Evolutionary conservation across 169 alveolate species (phyloP), one percentile per base, ranked within the genome.

Genomic region (Plasmodium reichenowi): DNA sequence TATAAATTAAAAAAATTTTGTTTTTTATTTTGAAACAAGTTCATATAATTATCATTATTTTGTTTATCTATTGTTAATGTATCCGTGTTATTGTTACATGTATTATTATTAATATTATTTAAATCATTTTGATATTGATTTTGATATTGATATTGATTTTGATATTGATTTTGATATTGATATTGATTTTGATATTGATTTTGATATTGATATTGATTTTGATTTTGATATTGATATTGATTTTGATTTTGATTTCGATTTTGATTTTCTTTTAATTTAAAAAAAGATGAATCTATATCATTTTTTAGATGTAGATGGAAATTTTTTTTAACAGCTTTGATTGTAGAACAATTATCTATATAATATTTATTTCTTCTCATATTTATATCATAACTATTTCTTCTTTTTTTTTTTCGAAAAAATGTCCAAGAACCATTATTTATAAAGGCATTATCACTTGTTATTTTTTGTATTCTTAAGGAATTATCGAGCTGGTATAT

Each of bases 351-450:
- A 56, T 15, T 17, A 47, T 78, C 71, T 8, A 74, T 52, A 62
- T 43, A 74, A 66, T 74, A 74, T 47, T 50, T 74, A 66, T 74
- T 74, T 62, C 88, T 12, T 15, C 29, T 52, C 50, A 71, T 71
- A 63, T 71, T 71, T 71, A 71, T 43, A 2, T 47, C 10, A 17
- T 71, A 71, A 15, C 62, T 71, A 45, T 45, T 56, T 3, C 15
- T n/a, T 71, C 6, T 71, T 15, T 24, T 13, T n/a, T 68, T 17
- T 56, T 32, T 24, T 68, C 29, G 54, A 24, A 72, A 83, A 58
- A 83, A 83, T 26, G 52, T 54, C 91, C 91, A 83, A 0, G 83
- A 50, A n/a, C 91, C 91, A 54, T 83, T 83, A 15, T 83, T 83
- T 12, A 83, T 67, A 59, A 83, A 62, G 12, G 85, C 10, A 43